Base-by-base conservation (phyloP, 192 early-diverging fungal species). In the Rhizophlyctis rosea region DNA sequence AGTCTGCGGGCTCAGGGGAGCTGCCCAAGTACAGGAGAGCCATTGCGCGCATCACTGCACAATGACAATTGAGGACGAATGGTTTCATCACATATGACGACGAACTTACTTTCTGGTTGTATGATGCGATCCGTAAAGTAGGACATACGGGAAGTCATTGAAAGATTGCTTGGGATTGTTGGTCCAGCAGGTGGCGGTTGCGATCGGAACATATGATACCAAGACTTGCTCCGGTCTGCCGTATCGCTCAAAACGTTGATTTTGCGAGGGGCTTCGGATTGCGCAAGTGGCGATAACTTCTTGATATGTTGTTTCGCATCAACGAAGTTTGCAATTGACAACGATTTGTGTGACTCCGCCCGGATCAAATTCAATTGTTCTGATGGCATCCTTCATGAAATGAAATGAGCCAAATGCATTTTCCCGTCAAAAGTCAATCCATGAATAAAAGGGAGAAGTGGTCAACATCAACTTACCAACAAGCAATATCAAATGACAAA, bases 121-220 rank as follows among this genome's bases (percentile, higher is more conserved):
- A 96, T 76, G 30, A 98, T 77, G 31, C 88, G 82, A 69, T 98
- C 96, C 66, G 88, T 91, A 62, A 96, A 92, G 71, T 83, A 83
- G n/a, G 59, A 54, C 73, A 85, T 76, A 7, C 79, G 71, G 34
- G 67, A 71, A 4, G 83, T 76, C 76, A 83, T 76, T 7, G 70
- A 70, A 23, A 83, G 54, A 13, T 61, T 25, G 34, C 57, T 74
- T 23, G 72, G 73, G 56, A 75, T 73, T 33, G 47, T 39, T 4
- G 74, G 71, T 14, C 68, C 65, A 29, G 35, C 32, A 57, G 47
- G 44, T 24, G 5, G 29, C 21, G 52, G 5, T 54, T 63, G 51
- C 3, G 35, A 13, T 24, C 48, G 64, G 36, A 66, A 71, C 28
- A 62, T 31, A n/a, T 57, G 48, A 58, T 76, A 81, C 76, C 73